These are phyloP conservation scores for Diplodia corticola DNA, from an alignment of 2,329 filamentous ascomycete genomes.

Conservation along the genomic window DNA sequence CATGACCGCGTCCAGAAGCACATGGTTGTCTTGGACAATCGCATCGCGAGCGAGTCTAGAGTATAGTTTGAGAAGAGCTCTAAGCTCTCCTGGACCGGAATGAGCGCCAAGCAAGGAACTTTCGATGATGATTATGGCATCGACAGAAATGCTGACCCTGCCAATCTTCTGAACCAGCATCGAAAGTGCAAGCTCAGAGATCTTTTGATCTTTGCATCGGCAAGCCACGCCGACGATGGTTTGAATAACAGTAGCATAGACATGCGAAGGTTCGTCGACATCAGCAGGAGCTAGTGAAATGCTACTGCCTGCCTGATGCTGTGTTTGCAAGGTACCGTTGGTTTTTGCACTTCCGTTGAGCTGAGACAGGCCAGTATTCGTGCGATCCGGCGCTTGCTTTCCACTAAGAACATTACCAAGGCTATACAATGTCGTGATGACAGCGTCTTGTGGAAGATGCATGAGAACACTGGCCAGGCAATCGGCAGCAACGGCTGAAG, in stretches of 20 bases:
- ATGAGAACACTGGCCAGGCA: constrained; percentile 81
- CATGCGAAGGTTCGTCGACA: constrained; percentile 74
- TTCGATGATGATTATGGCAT: constrained; percentile 82
- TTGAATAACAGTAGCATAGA: constrained; percentile 88
- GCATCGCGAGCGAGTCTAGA: constrained; percentile 72
- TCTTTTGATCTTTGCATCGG: constrained; percentile 82
- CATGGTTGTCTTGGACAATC: constrained; percentile 65
- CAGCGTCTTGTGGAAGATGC: constrained; percentile 82
- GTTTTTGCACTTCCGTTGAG: constrained; percentile 47
- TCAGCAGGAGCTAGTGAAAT: constrained; percentile 75
- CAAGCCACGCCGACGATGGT: constrained; percentile 89
- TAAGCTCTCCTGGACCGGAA: constrained; percentile 79
- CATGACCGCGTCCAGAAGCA: constrained; percentile 71
- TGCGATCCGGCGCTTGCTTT: constrained; percentile 55
- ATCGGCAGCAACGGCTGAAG: constrained; percentile 75
- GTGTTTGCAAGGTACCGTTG: constrained; percentile 46
- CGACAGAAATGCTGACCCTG: constrained; percentile 76
- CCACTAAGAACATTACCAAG: constrained; percentile 93
- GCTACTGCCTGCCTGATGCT: constrained; percentile 65
- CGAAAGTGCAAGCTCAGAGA: constrained; percentile 86
- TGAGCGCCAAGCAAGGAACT: constrained; percentile 74
- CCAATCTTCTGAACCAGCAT: constrained; percentile 96
- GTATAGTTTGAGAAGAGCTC: constrained; percentile 81
- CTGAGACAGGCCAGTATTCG: constrained; percentile 45
- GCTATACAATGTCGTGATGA: constrained; percentile 94